phyloP scores from a whole-genome alignment of 2,329 filamentous ascomycete genomes.

The Aspergillus pseudonomiae region DNA sequence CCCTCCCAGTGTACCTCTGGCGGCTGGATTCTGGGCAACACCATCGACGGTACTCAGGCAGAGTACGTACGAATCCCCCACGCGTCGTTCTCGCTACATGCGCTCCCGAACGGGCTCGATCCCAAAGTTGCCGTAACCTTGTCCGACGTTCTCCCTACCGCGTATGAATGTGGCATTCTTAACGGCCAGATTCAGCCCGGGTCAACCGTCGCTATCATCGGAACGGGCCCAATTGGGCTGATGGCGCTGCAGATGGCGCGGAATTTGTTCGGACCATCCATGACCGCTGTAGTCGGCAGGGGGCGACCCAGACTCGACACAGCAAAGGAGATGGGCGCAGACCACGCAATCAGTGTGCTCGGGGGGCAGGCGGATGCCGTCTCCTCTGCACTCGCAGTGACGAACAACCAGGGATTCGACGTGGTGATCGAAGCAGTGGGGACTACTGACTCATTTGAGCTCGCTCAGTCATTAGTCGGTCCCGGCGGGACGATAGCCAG shows the following conservation, averaged over 20 bases:
- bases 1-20: slow-evolving; percentile 57
- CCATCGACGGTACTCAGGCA: slow-evolving; percentile 57
- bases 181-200: slow-evolving; percentile 57
- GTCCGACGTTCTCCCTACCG: slow-evolving; percentile 61
- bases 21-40: slow-evolving; percentile 60
- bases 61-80: slow-evolving; percentile 59
- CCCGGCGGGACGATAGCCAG: slow-evolving; percentile 60
- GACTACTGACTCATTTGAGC: slow-evolving; percentile 55
- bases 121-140: slow-evolving; percentile 47
- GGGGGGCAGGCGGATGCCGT: slow-evolving; percentile 39
- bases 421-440: slow-evolving; percentile 63
- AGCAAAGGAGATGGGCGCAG: slow-evolving; percentile 54
- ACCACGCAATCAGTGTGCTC: slow-evolving; percentile 48
- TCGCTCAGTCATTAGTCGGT: slow-evolving; percentile 58
- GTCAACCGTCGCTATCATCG: slow-evolving; percentile 57
- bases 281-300: slow-evolving; percentile 56
- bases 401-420: slow-evolving; percentile 57
- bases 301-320: slow-evolving; percentile 52
- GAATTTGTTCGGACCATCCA: slow-evolving; percentile 56
- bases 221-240: slow-evolving; percentile 60
- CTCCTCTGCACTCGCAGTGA: slow-evolving; percentile 47
- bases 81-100: slow-evolving; percentile 54
- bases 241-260: slow-evolving; percentile 56
- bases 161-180: slow-evolving; percentile 58
- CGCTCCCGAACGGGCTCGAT: slow-evolving; percentile 47